Percentiles rank a stretch among this genome's conserved stretches.
phyloP scores from a whole-genome alignment of 805 yeast genomes.

The Candida andamanensis region DNA sequence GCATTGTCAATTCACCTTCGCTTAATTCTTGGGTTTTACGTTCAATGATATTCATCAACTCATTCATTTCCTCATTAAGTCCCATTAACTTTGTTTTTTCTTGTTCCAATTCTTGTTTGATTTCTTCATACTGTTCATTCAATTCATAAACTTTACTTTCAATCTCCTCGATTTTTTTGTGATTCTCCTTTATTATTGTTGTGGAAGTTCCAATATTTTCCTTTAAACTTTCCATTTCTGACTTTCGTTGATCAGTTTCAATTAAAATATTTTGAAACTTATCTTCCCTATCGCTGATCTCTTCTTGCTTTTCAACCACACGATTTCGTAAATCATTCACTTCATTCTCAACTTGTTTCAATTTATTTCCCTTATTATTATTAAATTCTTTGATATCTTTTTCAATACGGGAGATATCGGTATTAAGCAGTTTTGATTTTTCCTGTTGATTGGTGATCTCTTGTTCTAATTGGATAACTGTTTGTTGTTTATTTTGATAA shows the following conservation, averaged over 20 bases:
- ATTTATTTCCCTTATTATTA: constrained; percentile 72
- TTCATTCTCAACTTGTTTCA: constrained; percentile 58
- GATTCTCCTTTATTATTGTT: constrained; percentile 24
- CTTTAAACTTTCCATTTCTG: constrained; percentile 47
- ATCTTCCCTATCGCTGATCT: constrained; percentile 44
- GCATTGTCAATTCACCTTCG: constrained; percentile 47
- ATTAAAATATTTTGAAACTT: constrained; percentile 59
- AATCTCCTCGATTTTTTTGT: constrained; percentile 17
- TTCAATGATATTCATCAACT: constrained; percentile 45
- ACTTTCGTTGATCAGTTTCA: constrained; percentile 61
- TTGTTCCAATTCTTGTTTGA: constrained; percentile 36
- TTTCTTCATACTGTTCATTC: constrained; percentile 12
- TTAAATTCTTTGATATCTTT: constrained; percentile 79
- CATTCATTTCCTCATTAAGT: constrained; percentile 70
- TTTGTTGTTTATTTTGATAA: constrained; percentile 40
- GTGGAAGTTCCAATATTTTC: constrained; percentile 38
- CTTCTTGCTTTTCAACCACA: constrained; percentile 36
- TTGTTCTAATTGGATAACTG: constrained; percentile 38
- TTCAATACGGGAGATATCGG: constrained; percentile 52
- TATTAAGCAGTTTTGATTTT: constrained; percentile 25
- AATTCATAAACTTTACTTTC: constrained; percentile 21
- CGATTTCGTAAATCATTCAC: constrained; percentile 29
- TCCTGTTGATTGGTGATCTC: constrained; percentile 27
- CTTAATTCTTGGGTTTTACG: constrained; percentile 40
- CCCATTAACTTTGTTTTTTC: constrained; percentile 61